Percentiles rank a stretch among this genome's conserved stretches.
These are phyloP conservation scores for Fusarium continuum DNA, from an alignment of 2,329 filamentous ascomycete genomes.

Conservation along the genomic window DNA sequence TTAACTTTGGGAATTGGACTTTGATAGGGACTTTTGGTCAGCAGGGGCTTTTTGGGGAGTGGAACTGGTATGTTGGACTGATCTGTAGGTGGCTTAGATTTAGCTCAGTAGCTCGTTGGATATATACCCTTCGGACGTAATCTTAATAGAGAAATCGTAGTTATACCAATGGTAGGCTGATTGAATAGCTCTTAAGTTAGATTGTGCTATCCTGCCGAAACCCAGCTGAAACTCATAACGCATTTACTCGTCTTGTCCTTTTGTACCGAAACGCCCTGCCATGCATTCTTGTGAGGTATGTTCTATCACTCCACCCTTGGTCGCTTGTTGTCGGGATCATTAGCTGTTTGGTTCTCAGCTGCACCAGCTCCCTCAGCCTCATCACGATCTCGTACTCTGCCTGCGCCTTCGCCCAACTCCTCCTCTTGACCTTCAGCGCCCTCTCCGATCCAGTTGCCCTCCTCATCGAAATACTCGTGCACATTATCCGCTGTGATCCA, in stretches of 20 bases:
- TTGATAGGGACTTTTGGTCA: neutral
- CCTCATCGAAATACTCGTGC: constrained; percentile 80
- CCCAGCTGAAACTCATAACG: constrained; percentile 10
- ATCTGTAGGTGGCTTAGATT: constrained; percentile 19
- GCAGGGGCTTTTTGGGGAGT: neutral
- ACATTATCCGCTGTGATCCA: constrained; percentile 96
- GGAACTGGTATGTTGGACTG: neutral
- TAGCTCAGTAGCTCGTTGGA: constrained; percentile 28
- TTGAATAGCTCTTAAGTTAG: neutral
- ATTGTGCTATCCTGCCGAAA: neutral
- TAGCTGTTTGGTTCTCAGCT: constrained; percentile 53
- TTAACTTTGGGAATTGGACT: constrained; percentile 7
- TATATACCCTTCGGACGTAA: constrained; percentile 40
- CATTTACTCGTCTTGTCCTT: constrained; percentile 6
- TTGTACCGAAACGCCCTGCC: constrained; percentile 37
- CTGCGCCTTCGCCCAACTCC: constrained; percentile 71
- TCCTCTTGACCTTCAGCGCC: constrained; percentile 51
- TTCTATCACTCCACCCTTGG: constrained; percentile 54
- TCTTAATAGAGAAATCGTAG: constrained; percentile 34
- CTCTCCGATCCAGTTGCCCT: constrained; percentile 76
- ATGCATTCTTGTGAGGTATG: constrained; percentile 2
- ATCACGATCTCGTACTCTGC: constrained; percentile 62
- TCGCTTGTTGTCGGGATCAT: constrained; percentile 58
- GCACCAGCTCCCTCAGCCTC: constrained; percentile 61
- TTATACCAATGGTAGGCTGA: neutral